A percentile compares a stretch with the other conserved stretches of the same genome.
phyloP scores from a whole-genome alignment of 768 basidiomycete species.

The Mycena pura region DNA sequence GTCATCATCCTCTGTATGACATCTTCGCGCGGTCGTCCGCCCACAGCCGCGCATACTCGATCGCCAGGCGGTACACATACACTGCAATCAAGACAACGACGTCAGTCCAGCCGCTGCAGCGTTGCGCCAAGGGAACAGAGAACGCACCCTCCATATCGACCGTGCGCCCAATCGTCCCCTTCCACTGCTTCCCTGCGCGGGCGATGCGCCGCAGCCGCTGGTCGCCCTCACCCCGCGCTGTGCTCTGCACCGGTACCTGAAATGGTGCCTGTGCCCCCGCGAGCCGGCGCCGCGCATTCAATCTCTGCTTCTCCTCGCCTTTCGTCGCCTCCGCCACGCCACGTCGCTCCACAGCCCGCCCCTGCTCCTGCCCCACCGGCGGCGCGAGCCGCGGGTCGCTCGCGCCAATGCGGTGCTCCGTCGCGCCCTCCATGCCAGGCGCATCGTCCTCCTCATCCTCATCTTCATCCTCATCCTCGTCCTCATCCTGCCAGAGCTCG shows the following conservation, averaged over 20 bases:
- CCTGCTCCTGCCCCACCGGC: constrained; percentile 39
- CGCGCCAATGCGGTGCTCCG: constrained; percentile 10
- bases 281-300: constrained; percentile 65
- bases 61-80: constrained; percentile 85
- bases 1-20: constrained; percentile 35
- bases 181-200: constrained; percentile 93
- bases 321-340: constrained; percentile 56
- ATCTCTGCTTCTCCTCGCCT: constrained; percentile 66
- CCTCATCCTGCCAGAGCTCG: no score
- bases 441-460: no score
- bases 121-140: background rate
- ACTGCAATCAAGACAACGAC: constrained; percentile 57
- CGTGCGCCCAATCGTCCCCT: constrained; percentile 77
- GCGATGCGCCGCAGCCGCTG: constrained; percentile 81
- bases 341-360: constrained; percentile 60
- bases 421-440: constrained; percentile 33
- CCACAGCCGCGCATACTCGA: constrained; percentile 89
- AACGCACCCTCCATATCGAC: constrained; percentile 91
- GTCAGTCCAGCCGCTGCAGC: no score
- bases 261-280: background rate
- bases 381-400: background rate
- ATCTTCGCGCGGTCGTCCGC: constrained; percentile 85
- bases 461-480: no score
- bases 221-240: constrained; percentile 64
- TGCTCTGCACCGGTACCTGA: background rate